phyloP scores from a whole-genome alignment of 306 rosid genomes.

The Boehmeria nivea region DNA sequence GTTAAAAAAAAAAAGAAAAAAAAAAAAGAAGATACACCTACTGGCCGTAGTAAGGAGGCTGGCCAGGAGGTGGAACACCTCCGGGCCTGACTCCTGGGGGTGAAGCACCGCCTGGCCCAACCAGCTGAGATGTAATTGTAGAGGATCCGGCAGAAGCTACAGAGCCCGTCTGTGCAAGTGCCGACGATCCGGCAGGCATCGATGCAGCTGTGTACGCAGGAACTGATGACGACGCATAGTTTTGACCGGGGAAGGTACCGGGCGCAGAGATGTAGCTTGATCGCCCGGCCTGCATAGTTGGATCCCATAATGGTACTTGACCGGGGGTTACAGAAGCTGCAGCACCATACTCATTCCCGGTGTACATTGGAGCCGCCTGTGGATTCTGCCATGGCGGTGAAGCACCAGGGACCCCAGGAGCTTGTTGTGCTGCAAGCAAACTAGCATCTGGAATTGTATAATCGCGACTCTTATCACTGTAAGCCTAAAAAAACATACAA shows the following conservation, averaged over 20 bases:
- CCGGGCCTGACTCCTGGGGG: conserved; percentile 28
- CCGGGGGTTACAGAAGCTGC: conserved; percentile 46
- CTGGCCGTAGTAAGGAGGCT: conserved; percentile 35
- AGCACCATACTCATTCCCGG: conserved; percentile 27
- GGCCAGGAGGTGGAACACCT: conserved; percentile 44
- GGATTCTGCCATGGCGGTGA: conserved; percentile 44
- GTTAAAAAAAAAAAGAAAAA: conserved; percentile 1
- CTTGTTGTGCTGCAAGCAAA: conserved; percentile 35
- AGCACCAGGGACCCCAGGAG: conserved; percentile 28
- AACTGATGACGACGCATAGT: conserved; percentile 35
- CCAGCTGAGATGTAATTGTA: conserved; percentile 17
- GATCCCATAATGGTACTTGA: conserved; percentile 73
- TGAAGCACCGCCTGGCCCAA: conserved; percentile 40
- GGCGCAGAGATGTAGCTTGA: conserved; percentile 41
- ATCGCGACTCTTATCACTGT: conserved; percentile 83
- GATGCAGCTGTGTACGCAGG: conserved; percentile 39
- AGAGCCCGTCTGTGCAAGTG: conserved; percentile 38
- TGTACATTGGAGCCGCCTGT: conserved; percentile 47
- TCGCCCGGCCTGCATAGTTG: conserved; percentile 43
- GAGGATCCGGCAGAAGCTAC: conserved; percentile 32
- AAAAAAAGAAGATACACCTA: conserved; percentile 16
- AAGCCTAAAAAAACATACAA: conserved; percentile 43
- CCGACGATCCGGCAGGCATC: conserved; percentile 48
- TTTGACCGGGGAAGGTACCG: conserved; percentile 48
- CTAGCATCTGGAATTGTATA: conserved; percentile 49